Evolutionary conservation across 2,329 filamentous ascomycete species (phyloP).

Genomic region (Chaetomium olivaceum): DNA sequence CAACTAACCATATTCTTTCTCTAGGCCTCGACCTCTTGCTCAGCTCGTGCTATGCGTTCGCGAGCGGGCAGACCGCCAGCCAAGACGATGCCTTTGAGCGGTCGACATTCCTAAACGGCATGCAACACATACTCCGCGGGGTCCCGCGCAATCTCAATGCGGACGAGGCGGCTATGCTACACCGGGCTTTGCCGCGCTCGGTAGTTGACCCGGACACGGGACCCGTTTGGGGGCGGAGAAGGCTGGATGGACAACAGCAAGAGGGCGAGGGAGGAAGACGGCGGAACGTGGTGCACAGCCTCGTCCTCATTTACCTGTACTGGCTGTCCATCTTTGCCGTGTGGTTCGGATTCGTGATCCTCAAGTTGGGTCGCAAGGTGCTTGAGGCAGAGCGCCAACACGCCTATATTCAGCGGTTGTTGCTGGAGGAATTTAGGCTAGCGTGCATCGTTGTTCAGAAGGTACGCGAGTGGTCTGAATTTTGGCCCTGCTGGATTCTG

Average conservation of each 20-base stretch:
- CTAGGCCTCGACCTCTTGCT: slow-evolving; percentile 48
- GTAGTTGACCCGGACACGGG: too few species aligned
- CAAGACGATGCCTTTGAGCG: slow-evolving; percentile 52
- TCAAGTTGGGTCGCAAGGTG: background rate
- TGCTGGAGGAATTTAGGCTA: background rate
- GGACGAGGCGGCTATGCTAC: slow-evolving; percentile 55
- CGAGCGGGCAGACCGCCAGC: slow-evolving; percentile 35
- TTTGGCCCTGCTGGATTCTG: background rate
- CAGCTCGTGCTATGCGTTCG: slow-evolving; percentile 45
- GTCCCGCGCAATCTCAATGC: slow-evolving; percentile 58
- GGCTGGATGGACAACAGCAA: background rate
- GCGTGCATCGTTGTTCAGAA: background rate
- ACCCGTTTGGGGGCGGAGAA: background rate
- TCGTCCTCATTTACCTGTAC: background rate
- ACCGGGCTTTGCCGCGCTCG: slow-evolving; percentile 50
- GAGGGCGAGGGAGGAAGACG: background rate
- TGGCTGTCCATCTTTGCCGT: background rate
- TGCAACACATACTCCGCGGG: slow-evolving; percentile 64
- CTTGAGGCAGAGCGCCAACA: background rate
- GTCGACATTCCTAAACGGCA: slow-evolving; percentile 63
- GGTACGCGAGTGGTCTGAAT: background rate
- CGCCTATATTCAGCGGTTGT: background rate
- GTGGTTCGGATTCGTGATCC: background rate
- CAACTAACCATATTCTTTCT: background rate
- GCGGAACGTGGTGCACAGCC: slow-evolving; percentile 1